Conservation (phyloP, 495 filamentous ascomycete genomes). For the Emericellopsis terricola region DNA sequence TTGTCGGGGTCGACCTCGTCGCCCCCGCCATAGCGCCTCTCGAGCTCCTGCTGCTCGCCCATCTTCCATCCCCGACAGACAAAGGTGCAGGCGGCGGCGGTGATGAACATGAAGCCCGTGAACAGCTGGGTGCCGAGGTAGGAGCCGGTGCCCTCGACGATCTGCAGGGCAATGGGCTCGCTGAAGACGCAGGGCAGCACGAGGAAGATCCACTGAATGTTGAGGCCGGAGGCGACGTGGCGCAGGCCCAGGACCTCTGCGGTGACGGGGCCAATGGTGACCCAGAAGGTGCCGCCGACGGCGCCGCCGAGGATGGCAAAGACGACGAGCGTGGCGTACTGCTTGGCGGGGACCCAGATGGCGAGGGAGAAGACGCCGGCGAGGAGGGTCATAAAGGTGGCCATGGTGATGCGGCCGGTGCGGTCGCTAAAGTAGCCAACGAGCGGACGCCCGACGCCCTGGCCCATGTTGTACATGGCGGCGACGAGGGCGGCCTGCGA, state of each 20-base stretch:
- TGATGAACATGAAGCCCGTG: constrained; percentile 1
- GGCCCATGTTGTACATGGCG: constrained; percentile 48
- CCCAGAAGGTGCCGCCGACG: constrained; percentile 57
- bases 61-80: constrained; percentile 2
- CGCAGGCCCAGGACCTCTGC: constrained; percentile 51
- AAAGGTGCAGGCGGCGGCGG: background rate
- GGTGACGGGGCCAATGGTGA: constrained; percentile 48
- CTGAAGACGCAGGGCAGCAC: constrained; percentile 1
- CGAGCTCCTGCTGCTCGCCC: background rate
- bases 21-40: background rate
- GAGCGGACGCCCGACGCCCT: constrained; percentile 42
- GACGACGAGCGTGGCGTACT: constrained; percentile 45
- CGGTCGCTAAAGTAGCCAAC: constrained; percentile 46
- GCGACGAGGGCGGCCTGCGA: constrained; percentile 45
- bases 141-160: constrained; percentile 2
- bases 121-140: constrained; percentile 2
- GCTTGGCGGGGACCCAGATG: constrained; percentile 48
- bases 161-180: constrained; percentile 2
- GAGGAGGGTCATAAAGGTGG: constrained; percentile 9
- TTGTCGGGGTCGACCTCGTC: constrained; percentile 1
- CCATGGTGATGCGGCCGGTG: constrained; percentile 46
- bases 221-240: constrained; percentile 1
- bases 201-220: constrained; percentile 1
- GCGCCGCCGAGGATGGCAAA: constrained; percentile 44
- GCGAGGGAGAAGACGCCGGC: constrained; percentile 25